phyloP scores from a whole-genome alignment of 257 asterid genomes.

The Capsicum baccatum region DNA sequence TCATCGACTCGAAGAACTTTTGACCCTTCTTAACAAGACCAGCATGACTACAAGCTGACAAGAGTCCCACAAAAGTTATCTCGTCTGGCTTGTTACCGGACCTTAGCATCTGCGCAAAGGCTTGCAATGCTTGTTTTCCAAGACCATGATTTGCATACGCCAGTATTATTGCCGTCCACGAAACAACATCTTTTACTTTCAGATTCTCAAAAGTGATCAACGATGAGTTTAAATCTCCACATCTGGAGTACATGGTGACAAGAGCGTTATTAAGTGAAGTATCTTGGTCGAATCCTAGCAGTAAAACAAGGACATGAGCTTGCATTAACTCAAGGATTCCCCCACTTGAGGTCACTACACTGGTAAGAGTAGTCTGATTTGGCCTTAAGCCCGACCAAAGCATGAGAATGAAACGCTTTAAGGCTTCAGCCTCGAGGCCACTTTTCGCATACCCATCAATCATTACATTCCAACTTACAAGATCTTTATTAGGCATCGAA shows the following conservation, averaged over 20 bases:
- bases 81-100: conserved; percentile 56
- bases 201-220: conserved; percentile 28
- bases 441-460: conserved; percentile 57
- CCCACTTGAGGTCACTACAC: conserved; percentile 30
- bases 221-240: conserved; percentile 31
- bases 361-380: conserved; percentile 32
- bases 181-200: conserved; percentile 29
- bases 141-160: conserved; percentile 66
- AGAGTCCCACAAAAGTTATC: conserved; percentile 57
- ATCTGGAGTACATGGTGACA: conserved; percentile 31
- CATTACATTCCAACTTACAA: conserved; percentile 57
- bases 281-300: conserved; percentile 23
- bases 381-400: conserved; percentile 26
- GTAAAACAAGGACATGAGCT: conserved; percentile 29
- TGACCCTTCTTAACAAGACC: conserved; percentile 66
- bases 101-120: conserved; percentile 58
- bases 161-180: conserved; percentile 44
- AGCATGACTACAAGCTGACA: conserved; percentile 73
- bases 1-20: conserved; percentile 61
- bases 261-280: conserved; percentile 29
- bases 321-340: conserved; percentile 26
- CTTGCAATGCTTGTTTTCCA: conserved; percentile 56
- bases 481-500: conserved; percentile 47
- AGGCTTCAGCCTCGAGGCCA: conserved; percentile 49
- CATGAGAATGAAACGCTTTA: conserved; percentile 26